A percentile compares a stretch with the other conserved stretches of the same genome.
phyloP scores from a whole-genome alignment of 768 basidiomycete genomes.

The Pleurotus pulmonarius region DNA sequence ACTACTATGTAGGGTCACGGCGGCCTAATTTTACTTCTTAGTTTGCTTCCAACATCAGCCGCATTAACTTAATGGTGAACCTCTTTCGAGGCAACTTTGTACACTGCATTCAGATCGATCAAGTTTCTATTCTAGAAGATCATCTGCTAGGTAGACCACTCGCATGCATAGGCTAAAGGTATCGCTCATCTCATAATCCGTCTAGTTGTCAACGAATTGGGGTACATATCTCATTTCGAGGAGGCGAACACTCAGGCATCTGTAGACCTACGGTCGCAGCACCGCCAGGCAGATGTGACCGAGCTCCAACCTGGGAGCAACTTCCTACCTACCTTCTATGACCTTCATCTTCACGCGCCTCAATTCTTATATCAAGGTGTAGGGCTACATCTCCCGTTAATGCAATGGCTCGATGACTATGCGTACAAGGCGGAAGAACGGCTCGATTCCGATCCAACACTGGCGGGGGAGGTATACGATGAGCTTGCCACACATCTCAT shows the following conservation, averaged over 20 bases:
- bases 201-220: slow-evolving; percentile 32
- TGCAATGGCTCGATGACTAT: slow-evolving; percentile 82
- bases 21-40: background rate
- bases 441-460: slow-evolving; percentile 55
- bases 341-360: slow-evolving; percentile 84
- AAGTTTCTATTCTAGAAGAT: slow-evolving; percentile 53
- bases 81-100: slow-evolving; percentile 52
- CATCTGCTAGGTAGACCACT: slow-evolving; percentile 44
- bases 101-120: slow-evolving; percentile 49
- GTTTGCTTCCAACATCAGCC: background rate
- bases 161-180: background rate
- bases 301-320: slow-evolving; percentile 54
- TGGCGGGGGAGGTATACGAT: slow-evolving; percentile 67
- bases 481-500: slow-evolving; percentile 63
- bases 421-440: slow-evolving; percentile 79
- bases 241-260: slow-evolving; percentile 32
- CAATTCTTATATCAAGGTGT: slow-evolving; percentile 89
- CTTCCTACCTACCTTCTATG: slow-evolving; percentile 75
- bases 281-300: slow-evolving; percentile 16
- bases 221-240: slow-evolving; percentile 52
- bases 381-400: slow-evolving; percentile 78
- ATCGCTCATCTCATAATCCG: slow-evolving; percentile 3
- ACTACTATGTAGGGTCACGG: background rate
- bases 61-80: slow-evolving; percentile 5
- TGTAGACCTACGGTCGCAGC: slow-evolving; percentile 21